Base-by-base conservation (phyloP, 768 basidiomycete genomes). In the Amanita jacksonii region DNA sequence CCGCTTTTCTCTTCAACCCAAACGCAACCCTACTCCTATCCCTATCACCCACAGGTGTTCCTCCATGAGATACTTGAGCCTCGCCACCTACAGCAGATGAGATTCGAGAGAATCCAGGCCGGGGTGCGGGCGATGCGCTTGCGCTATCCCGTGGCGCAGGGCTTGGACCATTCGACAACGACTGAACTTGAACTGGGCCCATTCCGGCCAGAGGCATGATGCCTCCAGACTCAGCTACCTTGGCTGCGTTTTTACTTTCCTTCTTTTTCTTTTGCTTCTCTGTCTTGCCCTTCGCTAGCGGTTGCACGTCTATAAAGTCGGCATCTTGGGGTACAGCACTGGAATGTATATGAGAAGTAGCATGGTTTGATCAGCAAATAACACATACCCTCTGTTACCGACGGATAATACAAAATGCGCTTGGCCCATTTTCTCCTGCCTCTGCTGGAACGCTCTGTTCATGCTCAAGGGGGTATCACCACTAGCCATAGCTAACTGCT, bases 351-450 rank as follows among this genome's bases (percentile, higher is more conserved):
- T 46, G n/a, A 50, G 38, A 18, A 20, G 16, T 37, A 31, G 41
- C 55, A 35, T 49, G 41, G 43, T 38, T 41, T 48, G 20, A 34
- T 33, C 18, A 32, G 13, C 9, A n/a, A 5, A 8, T 37, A 32
- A 16, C 18, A 64, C 83, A 16, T 59, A 90, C 85, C 88, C 88
- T 72, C 87, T 73, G 58, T 91, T 94, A 51, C 92, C 92, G 30
- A 94, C 89, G 1, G 88, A 91, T 47, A 99, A 62, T 13, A 98
- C 86, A 64, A 99, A 98, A 56, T 96, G 92, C 7, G 96, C 94
- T 54, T 93, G 87, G 1, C 96, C 94, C 7, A 87, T 78, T 68
- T 90, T 92, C 62, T 92, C 83, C 59, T 96, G 92, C 45, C 96
- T 73, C 42, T 83, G 78, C 57, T 93, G 84, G 69, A 99, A 99